Evolutionary conservation across 2,329 filamentous ascomycete species (phyloP), one percentile per base, ranked within the genome.

Genomic region (Volutella citrinella): DNA sequence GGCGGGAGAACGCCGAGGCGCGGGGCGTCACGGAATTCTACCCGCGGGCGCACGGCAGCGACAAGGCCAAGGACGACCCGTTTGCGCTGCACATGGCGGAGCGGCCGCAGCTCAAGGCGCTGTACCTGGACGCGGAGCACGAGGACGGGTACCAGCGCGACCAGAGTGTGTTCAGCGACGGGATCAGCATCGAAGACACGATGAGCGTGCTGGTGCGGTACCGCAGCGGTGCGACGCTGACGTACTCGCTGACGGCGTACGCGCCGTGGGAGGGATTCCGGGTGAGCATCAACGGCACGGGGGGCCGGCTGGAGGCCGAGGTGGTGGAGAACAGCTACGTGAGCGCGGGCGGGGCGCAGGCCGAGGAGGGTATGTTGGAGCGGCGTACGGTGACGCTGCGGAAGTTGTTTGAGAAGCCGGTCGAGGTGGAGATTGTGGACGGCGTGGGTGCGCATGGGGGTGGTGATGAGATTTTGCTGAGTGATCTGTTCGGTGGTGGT

Each of bases 101-200:
- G 3, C 70, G 75, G 37, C 58, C 64, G 11, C 69, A 76, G 42
- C 57, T 82, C 15, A 78, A 74, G 58, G 68, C 65, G 5, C 66
- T 80, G 65, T 81, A 80, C 39, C 66, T 78, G 0, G 76, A 80
- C 21, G 77, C 78, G 0, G 78, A 82, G 62, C 70, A 80, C 37
- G 78, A 82, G 48, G 78, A 82, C 43, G 67, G 66, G 12, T 82
- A 82, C 46, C 68, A 74, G 40, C 70, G 78, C 1, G 78, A 82
- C 47, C 77, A 80, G 55, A 78, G 70, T 44, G 76, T 80, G 1
- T 81, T 82, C 34, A 66, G 73, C 0, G 78, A 82, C 39, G 78
- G 78, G 2, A 79, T 82, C 35, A 79, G 66, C 44, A 81, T 81
- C 38, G 77, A 82, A 52, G 78, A 82, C 46, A 81, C 76, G 0